phyloP scores from a whole-genome alignment of 164 flowering plant genomes.

The Cinnamomum chago region DNA sequence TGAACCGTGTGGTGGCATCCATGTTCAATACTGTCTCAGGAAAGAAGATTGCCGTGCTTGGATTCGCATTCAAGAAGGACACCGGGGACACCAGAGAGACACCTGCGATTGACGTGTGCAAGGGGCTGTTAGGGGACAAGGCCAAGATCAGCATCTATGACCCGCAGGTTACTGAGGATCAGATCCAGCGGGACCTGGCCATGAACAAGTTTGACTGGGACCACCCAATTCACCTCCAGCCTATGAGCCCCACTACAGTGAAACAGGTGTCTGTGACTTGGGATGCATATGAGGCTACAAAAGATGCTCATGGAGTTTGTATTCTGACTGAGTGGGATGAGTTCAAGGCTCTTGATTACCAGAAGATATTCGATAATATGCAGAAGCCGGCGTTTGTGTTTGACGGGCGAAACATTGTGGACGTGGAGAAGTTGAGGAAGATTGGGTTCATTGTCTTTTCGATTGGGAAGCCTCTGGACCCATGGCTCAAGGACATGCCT shows the following conservation, averaged over 20 bases:
- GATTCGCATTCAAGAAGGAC: constrained; percentile 89
- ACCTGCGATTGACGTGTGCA: constrained; percentile 92
- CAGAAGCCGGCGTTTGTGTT: constrained; percentile 75
- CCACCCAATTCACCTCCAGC: constrained; percentile 59
- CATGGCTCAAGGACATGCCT: constrained; percentile 72
- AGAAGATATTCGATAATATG: constrained; percentile 58
- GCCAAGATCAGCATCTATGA: constrained; percentile 68
- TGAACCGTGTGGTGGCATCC: constrained; percentile 77
- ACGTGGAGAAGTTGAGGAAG: constrained; percentile 50
- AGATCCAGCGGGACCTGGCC: constrained; percentile 56
- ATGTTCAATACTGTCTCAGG: constrained; percentile 84
- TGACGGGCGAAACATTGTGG: constrained; percentile 59
- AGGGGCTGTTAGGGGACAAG: constrained; percentile 66
- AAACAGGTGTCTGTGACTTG: constrained; percentile 44
- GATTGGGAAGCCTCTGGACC: constrained; percentile 68
- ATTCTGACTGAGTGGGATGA: constrained; percentile 84
- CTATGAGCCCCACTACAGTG: constrained; percentile 43
- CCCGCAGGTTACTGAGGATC: constrained; percentile 68
- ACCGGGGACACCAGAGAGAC: constrained; percentile 92
- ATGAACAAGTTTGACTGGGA: constrained; percentile 80
- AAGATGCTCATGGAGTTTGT: constrained; percentile 66
- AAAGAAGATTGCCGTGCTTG: constrained; percentile 76
- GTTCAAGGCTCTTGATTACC: constrained; percentile 56
- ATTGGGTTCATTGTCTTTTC: constrained; percentile 73
- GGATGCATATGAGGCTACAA: constrained; percentile 66